These are phyloP conservation scores for Leccinum fibrillosum DNA, from an alignment of 768 basidiomycete species.

Conservation along the genomic window DNA sequence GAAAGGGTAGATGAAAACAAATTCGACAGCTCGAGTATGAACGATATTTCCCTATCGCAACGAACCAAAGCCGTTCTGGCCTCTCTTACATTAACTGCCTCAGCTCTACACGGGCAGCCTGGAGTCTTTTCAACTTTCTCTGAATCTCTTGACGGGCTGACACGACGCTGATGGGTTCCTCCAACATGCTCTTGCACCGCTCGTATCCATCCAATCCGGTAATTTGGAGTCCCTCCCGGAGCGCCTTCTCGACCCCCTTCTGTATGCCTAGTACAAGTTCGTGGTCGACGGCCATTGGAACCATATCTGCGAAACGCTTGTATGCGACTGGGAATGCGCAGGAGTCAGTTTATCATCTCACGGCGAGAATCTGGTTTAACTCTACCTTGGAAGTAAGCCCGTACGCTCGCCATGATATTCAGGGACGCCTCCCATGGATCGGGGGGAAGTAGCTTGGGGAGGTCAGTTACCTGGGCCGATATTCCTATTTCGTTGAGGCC, in stretches of 20 bases:
- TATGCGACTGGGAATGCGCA: constrained; percentile 40
- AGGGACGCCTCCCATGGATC: constrained; percentile 56
- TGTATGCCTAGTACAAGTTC: constrained; percentile 45
- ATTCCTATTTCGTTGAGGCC: constrained; percentile 26
- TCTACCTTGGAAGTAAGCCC: constrained; percentile 73
- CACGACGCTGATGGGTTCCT: constrained; percentile 46
- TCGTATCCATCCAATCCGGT: constrained; percentile 43
- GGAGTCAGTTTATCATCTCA: not conserved
- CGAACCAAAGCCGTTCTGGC: not conserved
- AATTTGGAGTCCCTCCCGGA: constrained; percentile 51
- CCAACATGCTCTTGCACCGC: constrained; percentile 50
- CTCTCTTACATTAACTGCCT: constrained; percentile 14
- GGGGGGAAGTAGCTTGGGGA: constrained; percentile 47
- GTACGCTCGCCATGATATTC: constrained; percentile 68
- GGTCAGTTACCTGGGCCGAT: constrained; percentile 36
- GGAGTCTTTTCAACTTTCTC: constrained; percentile 51
- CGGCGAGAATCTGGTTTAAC: not conserved
- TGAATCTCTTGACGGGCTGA: constrained; percentile 44
- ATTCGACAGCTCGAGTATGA: not conserved
- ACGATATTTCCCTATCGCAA: not conserved
- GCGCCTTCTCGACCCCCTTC: constrained; percentile 40
- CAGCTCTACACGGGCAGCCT: constrained; percentile 42
- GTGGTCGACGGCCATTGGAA: constrained; percentile 41
- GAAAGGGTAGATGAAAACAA: not conserved
- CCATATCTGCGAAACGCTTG: constrained; percentile 43